Conservation (phyloP, 2,329 filamentous ascomycete genomes). For the Pseudogymnoascus verrucosus region DNA sequence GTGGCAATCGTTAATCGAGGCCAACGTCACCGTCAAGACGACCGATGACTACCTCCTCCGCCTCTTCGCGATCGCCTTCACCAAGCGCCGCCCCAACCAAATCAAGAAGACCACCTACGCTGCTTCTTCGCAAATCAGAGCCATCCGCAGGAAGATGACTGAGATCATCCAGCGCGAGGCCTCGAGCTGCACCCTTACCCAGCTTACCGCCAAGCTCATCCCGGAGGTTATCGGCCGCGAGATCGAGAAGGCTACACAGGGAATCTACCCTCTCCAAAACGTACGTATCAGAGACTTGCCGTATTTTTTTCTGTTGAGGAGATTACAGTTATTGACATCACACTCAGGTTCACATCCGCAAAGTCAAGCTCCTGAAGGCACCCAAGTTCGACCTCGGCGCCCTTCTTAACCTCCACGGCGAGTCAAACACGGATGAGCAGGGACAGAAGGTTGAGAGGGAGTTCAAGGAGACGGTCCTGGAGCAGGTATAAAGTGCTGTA, state of each 20-base stretch:
- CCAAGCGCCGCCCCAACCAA: constrained; percentile 98
- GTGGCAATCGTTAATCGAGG: constrained; percentile 99
- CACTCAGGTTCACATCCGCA: constrained; percentile 94
- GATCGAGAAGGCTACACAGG: constrained; percentile 99
- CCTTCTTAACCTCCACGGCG: constrained; percentile 93
- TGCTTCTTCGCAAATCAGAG: constrained; percentile 90
- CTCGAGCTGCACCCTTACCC: constrained; percentile 83
- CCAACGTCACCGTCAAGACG: constrained; percentile 99
- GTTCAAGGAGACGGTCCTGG: constrained; percentile 97
- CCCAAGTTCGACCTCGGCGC: constrained; percentile 99
- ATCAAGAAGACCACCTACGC: constrained; percentile 99
- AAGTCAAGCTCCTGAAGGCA: constrained; percentile 98
- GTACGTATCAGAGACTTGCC: constrained; percentile 46
- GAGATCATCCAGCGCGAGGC: constrained; percentile 99
- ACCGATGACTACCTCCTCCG: constrained; percentile 99
- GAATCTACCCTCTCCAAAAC: constrained; percentile 99
- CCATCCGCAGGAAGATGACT: constrained; percentile 99
- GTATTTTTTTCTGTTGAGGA: background rate
- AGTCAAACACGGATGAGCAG: constrained; percentile 91
- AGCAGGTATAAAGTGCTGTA: constrained; percentile 67
- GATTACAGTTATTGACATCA: constrained; percentile 30
- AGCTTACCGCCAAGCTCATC: constrained; percentile 98
- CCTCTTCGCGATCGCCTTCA: constrained; percentile 98
- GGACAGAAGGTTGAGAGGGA: constrained; percentile 98
- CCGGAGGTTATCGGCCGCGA: constrained; percentile 98